Percentiles rank a stretch among this genome's conserved stretches.
Evolutionary conservation across 441 rosid genomes (phyloP).

Genomic region (Pelargonium cotyledonis): DNA sequence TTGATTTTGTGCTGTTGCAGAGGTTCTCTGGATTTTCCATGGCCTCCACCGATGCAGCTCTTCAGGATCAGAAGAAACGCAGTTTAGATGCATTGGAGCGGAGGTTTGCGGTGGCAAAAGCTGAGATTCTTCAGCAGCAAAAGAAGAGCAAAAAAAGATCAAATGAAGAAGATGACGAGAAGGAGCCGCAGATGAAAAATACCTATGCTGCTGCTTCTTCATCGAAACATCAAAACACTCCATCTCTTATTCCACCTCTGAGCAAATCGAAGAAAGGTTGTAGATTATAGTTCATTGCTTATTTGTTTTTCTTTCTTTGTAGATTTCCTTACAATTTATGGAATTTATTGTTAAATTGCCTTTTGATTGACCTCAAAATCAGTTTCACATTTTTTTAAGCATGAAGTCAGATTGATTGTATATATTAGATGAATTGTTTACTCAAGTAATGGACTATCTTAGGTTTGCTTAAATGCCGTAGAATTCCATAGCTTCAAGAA

Average conservation of each 20-base stretch:
- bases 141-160: slow-evolving; percentile 31
- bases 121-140: slow-evolving; percentile 48
- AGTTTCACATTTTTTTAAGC: neutral
- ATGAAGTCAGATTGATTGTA: too few species aligned
- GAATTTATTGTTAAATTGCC: neutral
- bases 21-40: slow-evolving; percentile 11
- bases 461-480: neutral
- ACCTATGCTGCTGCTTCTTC: slow-evolving; percentile 18
- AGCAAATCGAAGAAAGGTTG: slow-evolving; percentile 33
- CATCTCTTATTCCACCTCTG: slow-evolving; percentile 16
- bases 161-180: slow-evolving; percentile 17
- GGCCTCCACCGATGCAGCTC: slow-evolving; percentile 14
- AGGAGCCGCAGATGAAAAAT: slow-evolving; percentile 7
- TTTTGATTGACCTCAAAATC: neutral
- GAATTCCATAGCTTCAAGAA: too few species aligned
- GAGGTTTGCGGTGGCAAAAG: slow-evolving; percentile 49
- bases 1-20: neutral
- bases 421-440: neutral
- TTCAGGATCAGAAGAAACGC: slow-evolving; percentile 39
- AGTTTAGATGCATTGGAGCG: slow-evolving; percentile 57
- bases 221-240: slow-evolving; percentile 12
- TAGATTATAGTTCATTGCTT: neutral
- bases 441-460: neutral
- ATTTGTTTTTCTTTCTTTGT: neutral
- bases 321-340: neutral